Conservation (phyloP, 495 filamentous ascomycete genomes). For the Podospora fimiseda region DNA sequence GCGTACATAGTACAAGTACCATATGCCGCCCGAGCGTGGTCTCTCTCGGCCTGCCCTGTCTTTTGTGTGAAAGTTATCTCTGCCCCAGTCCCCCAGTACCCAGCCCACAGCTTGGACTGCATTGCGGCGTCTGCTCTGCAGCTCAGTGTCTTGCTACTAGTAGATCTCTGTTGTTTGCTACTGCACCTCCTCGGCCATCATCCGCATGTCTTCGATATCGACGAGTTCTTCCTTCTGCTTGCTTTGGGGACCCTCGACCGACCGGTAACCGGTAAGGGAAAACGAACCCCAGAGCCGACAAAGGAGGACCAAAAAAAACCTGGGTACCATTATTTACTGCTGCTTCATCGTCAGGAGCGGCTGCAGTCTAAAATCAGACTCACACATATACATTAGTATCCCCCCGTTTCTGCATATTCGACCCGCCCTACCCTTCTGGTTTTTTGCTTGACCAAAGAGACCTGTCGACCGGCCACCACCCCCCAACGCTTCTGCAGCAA, state of each 20-base stretch:
- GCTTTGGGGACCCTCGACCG: conserved; percentile 9
- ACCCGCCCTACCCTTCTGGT: conserved; percentile 12
- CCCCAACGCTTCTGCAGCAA: conserved; percentile 23
- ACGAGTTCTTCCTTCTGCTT: conserved; percentile 8
- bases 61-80: conserved; percentile 27
- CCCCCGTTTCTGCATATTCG: conserved; percentile 7
- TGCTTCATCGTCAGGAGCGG: conserved; percentile 13
- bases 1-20: conserved; percentile 18
- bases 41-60: conserved; percentile 21
- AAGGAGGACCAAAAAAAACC: too few relatives aligned
- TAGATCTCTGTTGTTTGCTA: conserved; percentile 29
- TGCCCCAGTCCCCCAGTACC: conserved; percentile 3
- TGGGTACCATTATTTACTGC: too few relatives aligned
- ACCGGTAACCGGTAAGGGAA: conserved; percentile 5
- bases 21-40: conserved; percentile 26
- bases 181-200: conserved; percentile 6
- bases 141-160: conserved; percentile 22
- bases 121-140: conserved; percentile 30
- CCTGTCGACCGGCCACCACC: conserved; percentile 22
- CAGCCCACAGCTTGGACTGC: conserved; percentile 21
- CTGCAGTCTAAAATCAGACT: conserved; percentile 5
- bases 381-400: not conserved
- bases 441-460: conserved; percentile 9
- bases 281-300: conserved; percentile 6
- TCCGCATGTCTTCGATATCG: conserved; percentile 15